Conservation (phyloP, 371 early-diverging fungal genomes). For the Cladochytrium tenue region DNA sequence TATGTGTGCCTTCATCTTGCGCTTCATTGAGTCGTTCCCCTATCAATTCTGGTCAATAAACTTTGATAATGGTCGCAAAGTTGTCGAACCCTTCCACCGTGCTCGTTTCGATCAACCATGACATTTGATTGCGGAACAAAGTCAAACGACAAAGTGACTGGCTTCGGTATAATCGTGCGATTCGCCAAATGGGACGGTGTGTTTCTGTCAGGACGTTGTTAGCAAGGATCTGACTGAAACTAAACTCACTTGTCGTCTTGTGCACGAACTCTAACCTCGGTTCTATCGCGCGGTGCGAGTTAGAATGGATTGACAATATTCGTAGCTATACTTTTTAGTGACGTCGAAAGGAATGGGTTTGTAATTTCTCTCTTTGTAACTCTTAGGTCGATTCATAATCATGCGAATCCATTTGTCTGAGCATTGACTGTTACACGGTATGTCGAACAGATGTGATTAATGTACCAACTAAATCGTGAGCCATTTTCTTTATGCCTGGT, state of each 20-base stretch:
- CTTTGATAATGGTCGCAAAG: background rate
- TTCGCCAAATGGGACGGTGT: background rate
- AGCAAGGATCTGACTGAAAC: background rate
- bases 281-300: background rate
- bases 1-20: conserved; percentile 7
- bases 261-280: background rate
- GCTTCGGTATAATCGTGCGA: conserved; percentile 14
- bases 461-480: conserved; percentile 75
- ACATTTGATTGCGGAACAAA: conserved; percentile 16
- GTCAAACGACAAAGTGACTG: conserved; percentile 8
- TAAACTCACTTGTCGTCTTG: background rate
- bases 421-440: background rate
- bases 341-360: background rate
- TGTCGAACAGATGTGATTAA: background rate
- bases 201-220: conserved; percentile 1
- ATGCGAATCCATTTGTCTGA: conserved; percentile 83
- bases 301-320: conserved; percentile 3
- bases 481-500: conserved; percentile 71
- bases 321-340: conserved; percentile 21
- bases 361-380: conserved; percentile 63
- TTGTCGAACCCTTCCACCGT: background rate
- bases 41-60: background rate
- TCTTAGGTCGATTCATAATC: conserved; percentile 75
- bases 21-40: background rate
- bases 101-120: conserved; percentile 1